These are phyloP conservation scores for Nicotiana otophora DNA, from an alignment of 257 asterid species.

Conservation along the genomic window DNA sequence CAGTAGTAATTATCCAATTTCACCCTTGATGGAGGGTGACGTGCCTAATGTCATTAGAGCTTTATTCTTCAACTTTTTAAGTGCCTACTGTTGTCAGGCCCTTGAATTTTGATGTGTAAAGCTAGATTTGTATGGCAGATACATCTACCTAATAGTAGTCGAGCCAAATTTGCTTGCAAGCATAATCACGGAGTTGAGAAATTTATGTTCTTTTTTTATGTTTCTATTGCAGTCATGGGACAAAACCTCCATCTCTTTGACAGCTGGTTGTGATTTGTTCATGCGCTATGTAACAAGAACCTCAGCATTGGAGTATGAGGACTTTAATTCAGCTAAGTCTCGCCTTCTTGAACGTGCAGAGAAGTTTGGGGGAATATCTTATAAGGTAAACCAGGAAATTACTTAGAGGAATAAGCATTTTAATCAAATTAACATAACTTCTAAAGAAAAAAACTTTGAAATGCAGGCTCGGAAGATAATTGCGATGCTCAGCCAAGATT, in stretches of 20 bases:
- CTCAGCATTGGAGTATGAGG: conserved; percentile 79
- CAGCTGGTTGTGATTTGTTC: conserved; percentile 92
- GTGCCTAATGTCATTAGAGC: not conserved
- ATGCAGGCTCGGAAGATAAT: conserved; percentile 74
- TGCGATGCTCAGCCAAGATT: conserved; percentile 86
- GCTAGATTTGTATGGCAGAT: not conserved
- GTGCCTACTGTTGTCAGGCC: not conserved
- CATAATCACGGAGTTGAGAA: not conserved
- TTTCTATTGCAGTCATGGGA: conserved; percentile 72
- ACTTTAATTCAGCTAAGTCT: conserved; percentile 76
- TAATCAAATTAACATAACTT: not conserved
- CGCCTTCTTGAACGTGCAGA: conserved; percentile 92
- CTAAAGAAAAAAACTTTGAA: not conserved
- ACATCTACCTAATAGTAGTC: not conserved
- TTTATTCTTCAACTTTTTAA: not conserved
- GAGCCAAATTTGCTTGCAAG: not conserved
- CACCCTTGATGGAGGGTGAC: not conserved
- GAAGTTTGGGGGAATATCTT: conserved; percentile 90
- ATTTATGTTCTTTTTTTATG: not conserved
- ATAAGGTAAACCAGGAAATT: conserved; percentile 41
- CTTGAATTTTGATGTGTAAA: not conserved
- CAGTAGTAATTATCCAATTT: not conserved
- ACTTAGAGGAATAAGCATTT: not conserved
- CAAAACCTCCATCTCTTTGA: conserved; percentile 85
- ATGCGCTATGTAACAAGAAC: conserved; percentile 93